phyloP scores from a whole-genome alignment of 306 rosid genomes.

The Astragalus membranaceus region DNA sequence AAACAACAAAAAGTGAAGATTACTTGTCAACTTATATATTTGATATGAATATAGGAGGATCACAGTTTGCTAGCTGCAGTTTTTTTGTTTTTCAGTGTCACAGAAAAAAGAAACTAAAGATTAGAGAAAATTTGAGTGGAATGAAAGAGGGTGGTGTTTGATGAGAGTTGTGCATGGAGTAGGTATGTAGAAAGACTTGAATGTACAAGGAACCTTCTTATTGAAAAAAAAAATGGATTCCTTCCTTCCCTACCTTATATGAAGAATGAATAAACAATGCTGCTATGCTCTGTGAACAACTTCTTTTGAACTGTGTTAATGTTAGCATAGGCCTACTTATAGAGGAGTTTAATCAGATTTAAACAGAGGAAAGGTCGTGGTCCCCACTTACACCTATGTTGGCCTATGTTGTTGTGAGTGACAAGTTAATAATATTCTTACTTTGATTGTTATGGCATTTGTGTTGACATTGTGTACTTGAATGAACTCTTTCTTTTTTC shows the following conservation, averaged over 20 bases:
- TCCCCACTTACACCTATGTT: constrained; percentile 28
- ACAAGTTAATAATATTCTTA: too few species aligned
- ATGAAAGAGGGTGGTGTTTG: background rate
- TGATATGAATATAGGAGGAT: background rate
- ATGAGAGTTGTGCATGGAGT: constrained; percentile 5
- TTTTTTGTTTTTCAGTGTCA: constrained; percentile 6
- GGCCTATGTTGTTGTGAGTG: too few species aligned
- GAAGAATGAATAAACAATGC: constrained; percentile 24
- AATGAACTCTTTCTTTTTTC: too few species aligned
- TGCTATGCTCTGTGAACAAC: constrained; percentile 29
- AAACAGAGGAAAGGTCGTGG: constrained; percentile 42
- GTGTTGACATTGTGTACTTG: too few species aligned
- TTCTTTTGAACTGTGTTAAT: constrained; percentile 30
- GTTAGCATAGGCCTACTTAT: constrained; percentile 37
- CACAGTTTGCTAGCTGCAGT: background rate
- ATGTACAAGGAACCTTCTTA: constrained; percentile 34
- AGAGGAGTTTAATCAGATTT: constrained; percentile 31
- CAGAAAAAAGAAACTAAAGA: background rate
- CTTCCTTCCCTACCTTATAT: constrained; percentile 55
- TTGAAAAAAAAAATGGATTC: constrained; percentile 35
- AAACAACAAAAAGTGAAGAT: too few species aligned
- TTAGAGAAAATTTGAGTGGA: background rate
- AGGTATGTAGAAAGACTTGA: constrained; percentile 9
- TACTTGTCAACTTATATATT: background rate
- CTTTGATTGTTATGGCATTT: too few species aligned